Conservation (phyloP, 768 basidiomycete genomes). For the Hortiboletus campestris region DNA sequence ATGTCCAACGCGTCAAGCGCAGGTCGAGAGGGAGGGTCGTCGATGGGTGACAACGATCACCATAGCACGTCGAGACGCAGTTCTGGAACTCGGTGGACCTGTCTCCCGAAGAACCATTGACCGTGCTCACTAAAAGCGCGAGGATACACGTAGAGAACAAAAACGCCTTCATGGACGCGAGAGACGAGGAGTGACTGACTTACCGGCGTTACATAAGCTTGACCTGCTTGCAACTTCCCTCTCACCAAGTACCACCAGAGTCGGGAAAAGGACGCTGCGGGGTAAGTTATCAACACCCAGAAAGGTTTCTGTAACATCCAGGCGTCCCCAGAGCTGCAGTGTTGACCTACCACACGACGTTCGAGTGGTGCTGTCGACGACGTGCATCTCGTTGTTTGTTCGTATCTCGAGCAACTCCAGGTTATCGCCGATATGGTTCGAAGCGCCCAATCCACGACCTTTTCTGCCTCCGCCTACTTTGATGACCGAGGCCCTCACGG, state of each 20-base stretch:
- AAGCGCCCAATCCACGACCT: conserved; percentile 46
- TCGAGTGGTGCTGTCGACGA: not conserved
- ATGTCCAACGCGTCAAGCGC: conserved; percentile 80
- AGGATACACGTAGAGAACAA: conserved; percentile 5
- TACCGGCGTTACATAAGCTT: conserved; percentile 19
- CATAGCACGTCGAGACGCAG: conserved; percentile 37
- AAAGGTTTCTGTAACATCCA: too few relatives aligned
- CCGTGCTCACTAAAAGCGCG: conserved; percentile 5
- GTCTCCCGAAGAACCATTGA: conserved; percentile 32
- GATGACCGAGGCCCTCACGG: conserved; percentile 71
- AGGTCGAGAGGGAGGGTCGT: conserved; percentile 52
- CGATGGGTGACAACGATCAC: conserved; percentile 30
- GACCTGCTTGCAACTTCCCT: too few relatives aligned
- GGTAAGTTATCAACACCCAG: not conserved
- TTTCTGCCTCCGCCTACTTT: conserved; percentile 74
- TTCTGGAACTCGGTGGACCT: conserved; percentile 34
- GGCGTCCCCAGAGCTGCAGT: not conserved
- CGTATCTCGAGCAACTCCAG: not conserved
- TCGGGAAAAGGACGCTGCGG: not conserved
- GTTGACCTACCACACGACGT: not conserved
- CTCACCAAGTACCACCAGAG: too few relatives aligned
- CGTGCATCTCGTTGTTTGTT: not conserved
- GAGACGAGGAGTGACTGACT: not conserved
- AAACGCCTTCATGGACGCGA: conserved; percentile 15
- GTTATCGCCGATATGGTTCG: conserved; percentile 33